A percentile compares a stretch with the other conserved stretches of the same genome.
These are phyloP conservation scores for Claviceps purpurea DNA, from an alignment of 2,329 filamentous ascomycete species.

Conservation along the genomic window DNA sequence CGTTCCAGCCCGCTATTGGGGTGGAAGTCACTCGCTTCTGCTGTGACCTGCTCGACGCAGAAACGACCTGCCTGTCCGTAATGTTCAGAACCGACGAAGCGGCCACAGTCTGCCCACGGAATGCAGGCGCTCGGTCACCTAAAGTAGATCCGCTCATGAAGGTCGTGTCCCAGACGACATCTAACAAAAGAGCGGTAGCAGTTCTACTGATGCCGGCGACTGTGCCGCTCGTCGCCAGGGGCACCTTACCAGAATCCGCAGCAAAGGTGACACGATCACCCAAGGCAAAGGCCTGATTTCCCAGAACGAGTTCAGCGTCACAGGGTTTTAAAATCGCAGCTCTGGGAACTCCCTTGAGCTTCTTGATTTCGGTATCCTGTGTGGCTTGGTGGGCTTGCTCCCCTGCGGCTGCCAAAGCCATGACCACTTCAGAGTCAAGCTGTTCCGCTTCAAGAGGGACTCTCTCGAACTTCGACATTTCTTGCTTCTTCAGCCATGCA, in stretches of 20 bases:
- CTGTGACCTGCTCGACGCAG: slow-evolving; percentile 38
- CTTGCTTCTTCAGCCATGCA: slow-evolving; percentile 81
- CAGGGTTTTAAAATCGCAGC: slow-evolving; percentile 82
- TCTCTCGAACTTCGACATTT: slow-evolving; percentile 83
- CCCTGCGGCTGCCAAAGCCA: slow-evolving; percentile 62
- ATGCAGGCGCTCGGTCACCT: slow-evolving; percentile 78
- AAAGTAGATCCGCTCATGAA: slow-evolving; percentile 97
- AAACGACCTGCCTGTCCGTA: slow-evolving; percentile 67
- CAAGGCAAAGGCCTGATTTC: slow-evolving; percentile 68
- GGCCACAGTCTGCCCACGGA: slow-evolving; percentile 86
- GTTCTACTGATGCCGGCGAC: slow-evolving; percentile 92
- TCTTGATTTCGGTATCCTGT: slow-evolving; percentile 46
- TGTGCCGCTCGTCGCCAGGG: slow-evolving; percentile 81
- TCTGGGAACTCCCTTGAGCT: slow-evolving; percentile 68
- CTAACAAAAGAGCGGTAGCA: slow-evolving; percentile 66
- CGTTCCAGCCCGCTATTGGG: slow-evolving; percentile 39
- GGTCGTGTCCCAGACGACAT: slow-evolving; percentile 83
- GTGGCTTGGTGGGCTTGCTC: slow-evolving; percentile 45
- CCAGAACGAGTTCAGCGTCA: slow-evolving; percentile 86
- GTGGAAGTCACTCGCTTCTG: slow-evolving; percentile 38
- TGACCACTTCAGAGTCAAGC: slow-evolving; percentile 81
- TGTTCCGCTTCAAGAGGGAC: slow-evolving; percentile 97
- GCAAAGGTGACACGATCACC: slow-evolving; percentile 91
- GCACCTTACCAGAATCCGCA: slow-evolving; percentile 84
- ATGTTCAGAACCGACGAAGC: slow-evolving; percentile 83